Percentiles rank a stretch among this genome's conserved stretches.
These are phyloP conservation scores for Pythium utonaiense DNA, from an alignment of 352 stramenopile genomes.

Conservation along the genomic window DNA sequence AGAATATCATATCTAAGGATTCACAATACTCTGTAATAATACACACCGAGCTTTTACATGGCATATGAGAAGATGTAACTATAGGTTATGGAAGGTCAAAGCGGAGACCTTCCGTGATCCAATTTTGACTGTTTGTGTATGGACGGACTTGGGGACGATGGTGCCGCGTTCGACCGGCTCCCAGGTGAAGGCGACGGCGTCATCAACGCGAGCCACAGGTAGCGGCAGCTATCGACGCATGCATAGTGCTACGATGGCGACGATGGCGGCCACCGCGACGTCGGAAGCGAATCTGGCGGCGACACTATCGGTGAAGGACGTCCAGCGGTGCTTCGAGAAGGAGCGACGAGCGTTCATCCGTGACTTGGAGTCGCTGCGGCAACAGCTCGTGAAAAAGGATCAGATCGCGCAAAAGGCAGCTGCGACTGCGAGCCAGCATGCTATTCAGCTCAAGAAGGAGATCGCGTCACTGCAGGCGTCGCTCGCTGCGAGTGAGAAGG, in stretches of 20 bases:
- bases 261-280: neutral
- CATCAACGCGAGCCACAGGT: neutral
- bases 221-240: slow-evolving; percentile 11
- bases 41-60: neutral
- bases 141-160: neutral
- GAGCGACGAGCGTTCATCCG: slow-evolving; percentile 62
- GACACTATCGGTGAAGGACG: slow-evolving; percentile 64
- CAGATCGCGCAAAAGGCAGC: slow-evolving; percentile 42
- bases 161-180: neutral
- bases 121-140: neutral
- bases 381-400: slow-evolving; percentile 79
- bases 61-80: neutral
- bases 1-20: neutral
- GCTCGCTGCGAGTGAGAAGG: slow-evolving; percentile 37
- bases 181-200: neutral
- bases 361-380: slow-evolving; percentile 67
- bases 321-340: slow-evolving; percentile 78
- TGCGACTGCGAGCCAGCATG: slow-evolving; percentile 51
- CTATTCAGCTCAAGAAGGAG: slow-evolving; percentile 77
- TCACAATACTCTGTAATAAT: too few species aligned
- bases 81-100: neutral
- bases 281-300: neutral
- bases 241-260: slow-evolving; percentile 1
- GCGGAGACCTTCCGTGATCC: neutral
- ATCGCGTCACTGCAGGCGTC: slow-evolving; percentile 53